Conservation (phyloP, 1,284 basidiomycete species). For the Leucocoprinus gongylophorus region DNA sequence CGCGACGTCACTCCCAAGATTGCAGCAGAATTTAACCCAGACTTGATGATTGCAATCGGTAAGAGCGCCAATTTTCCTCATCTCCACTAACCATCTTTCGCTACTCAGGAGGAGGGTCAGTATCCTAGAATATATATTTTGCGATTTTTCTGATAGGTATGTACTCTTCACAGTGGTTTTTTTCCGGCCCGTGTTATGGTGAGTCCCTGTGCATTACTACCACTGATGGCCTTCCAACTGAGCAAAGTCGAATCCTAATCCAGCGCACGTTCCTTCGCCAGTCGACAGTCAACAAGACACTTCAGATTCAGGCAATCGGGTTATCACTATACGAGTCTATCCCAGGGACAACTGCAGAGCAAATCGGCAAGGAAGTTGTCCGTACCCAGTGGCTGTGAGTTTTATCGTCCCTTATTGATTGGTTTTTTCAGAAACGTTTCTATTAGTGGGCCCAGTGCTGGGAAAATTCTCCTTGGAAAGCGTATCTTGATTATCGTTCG, state of each 20-base stretch:
- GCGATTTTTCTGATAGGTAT: slow-evolving; percentile 1
- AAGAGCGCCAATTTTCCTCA: slow-evolving; percentile 11
- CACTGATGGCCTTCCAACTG: neutral
- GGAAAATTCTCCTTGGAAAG: slow-evolving; percentile 71
- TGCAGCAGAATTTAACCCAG: slow-evolving; percentile 63
- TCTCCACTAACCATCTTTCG: slow-evolving; percentile 6
- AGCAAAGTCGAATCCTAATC: slow-evolving; percentile 1
- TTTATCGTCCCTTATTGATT: slow-evolving; percentile 3
- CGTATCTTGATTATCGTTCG: slow-evolving; percentile 78
- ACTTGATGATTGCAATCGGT: slow-evolving; percentile 79
- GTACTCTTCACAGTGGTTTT: slow-evolving; percentile 60
- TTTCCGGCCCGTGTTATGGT: slow-evolving; percentile 91
- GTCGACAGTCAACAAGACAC: slow-evolving; percentile 63
- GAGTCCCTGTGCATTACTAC: slow-evolving; percentile 17
- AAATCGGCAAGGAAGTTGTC: slow-evolving; percentile 78
- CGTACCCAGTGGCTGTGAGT: slow-evolving; percentile 90
- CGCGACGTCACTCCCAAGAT: slow-evolving; percentile 54
- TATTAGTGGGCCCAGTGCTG: slow-evolving; percentile 52
- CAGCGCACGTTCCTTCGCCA: slow-evolving; percentile 85
- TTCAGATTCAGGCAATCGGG: slow-evolving; percentile 90
- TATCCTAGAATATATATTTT: slow-evolving; percentile 22
- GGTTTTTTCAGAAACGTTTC: slow-evolving; percentile 1
- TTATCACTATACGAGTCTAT: slow-evolving; percentile 88
- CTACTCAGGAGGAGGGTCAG: slow-evolving; percentile 68
- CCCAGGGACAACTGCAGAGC: slow-evolving; percentile 67